Percentiles rank a stretch among this genome's conserved stretches.
Evolutionary conservation across 352 stramenopile species (phyloP).

Genomic region (Globisporangium splendens): DNA sequence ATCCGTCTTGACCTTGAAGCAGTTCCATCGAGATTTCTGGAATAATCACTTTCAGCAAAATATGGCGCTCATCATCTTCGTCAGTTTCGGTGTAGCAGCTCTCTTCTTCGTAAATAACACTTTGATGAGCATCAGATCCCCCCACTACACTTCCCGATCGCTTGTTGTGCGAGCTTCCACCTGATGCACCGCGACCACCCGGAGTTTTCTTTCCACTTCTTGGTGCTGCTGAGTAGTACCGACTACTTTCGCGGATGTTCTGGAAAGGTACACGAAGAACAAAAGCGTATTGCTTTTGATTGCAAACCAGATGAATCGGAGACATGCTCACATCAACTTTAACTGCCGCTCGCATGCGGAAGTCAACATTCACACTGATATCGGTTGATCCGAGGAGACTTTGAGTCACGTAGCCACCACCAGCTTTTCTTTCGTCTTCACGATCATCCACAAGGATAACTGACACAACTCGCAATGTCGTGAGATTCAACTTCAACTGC

Average conservation of each 20-base stretch:
- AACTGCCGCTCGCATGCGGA: slow-evolving; percentile 50
- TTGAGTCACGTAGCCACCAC: slow-evolving; percentile 50
- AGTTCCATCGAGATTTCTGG: slow-evolving; percentile 82
- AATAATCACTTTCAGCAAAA: slow-evolving; percentile 54
- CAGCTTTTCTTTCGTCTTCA: slow-evolving; percentile 23
- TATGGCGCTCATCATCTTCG: slow-evolving; percentile 50
- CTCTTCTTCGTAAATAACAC: slow-evolving; percentile 26
- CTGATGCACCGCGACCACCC: not conserved
- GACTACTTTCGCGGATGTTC: slow-evolving; percentile 67
- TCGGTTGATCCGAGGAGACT: slow-evolving; percentile 73
- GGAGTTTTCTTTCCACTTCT: slow-evolving; percentile 1
- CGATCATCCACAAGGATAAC: slow-evolving; percentile 61
- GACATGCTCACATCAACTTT: slow-evolving; percentile 52
- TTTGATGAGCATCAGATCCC: slow-evolving; percentile 13
- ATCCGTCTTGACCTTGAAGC: slow-evolving; percentile 69
- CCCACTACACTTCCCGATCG: slow-evolving; percentile 7
- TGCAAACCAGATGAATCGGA: slow-evolving; percentile 75
- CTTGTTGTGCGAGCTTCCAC: not conserved
- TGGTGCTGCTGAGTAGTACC: slow-evolving; percentile 30
- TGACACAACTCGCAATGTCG: slow-evolving; percentile 68
- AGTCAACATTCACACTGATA: slow-evolving; percentile 52
- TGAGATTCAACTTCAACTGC: slow-evolving; percentile 62
- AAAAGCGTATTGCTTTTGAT: slow-evolving; percentile 81
- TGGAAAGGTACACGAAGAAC: slow-evolving; percentile 69
- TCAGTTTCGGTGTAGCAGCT: slow-evolving; percentile 12